Percentiles rank a stretch among this genome's conserved stretches.
Conservation (phyloP, 2,329 filamentous ascomycete genomes). For the Tothia fuscella region DNA sequence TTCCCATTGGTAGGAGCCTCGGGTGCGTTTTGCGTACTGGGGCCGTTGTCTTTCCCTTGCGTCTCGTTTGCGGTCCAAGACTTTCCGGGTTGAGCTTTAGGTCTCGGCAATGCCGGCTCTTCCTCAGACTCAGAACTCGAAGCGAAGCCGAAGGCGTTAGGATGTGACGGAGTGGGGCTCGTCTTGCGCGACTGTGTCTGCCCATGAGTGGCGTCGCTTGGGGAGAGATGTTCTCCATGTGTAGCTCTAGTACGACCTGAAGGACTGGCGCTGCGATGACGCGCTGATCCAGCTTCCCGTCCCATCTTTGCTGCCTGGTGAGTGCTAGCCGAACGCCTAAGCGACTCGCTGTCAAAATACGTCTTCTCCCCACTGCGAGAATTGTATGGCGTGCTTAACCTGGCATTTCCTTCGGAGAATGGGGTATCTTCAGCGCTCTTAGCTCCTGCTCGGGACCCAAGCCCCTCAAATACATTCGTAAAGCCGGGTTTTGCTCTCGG, state of each 20-base stretch:
- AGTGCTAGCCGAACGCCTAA: conserved; percentile 42
- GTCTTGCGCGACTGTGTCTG: neutral
- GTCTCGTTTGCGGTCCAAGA: conserved; percentile 6
- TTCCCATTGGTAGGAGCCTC: neutral
- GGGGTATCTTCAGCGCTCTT: conserved; percentile 20
- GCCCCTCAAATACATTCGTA: conserved; percentile 3
- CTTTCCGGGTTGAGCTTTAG: conserved; percentile 3
- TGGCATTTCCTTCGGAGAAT: conserved; percentile 35
- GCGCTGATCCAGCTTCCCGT: neutral
- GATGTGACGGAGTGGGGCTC: neutral
- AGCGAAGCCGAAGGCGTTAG: neutral
- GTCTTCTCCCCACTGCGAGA: conserved; percentile 44
- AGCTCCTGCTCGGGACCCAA: neutral
- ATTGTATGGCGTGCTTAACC: conserved; percentile 43
- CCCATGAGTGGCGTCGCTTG: too few species aligned
- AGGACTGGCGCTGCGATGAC: conserved; percentile 11
- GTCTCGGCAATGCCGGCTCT: conserved; percentile 1
- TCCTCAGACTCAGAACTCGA: conserved; percentile 1
- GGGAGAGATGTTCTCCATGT: neutral
- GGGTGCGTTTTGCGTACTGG: neutral
- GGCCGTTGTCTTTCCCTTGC: conserved; percentile 1
- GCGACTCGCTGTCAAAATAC: conserved; percentile 38
- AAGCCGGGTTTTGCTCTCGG: conserved; percentile 1
- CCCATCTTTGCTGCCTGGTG: conserved; percentile 32
- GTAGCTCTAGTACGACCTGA: conserved; percentile 1